Evolutionary conservation across 1,284 basidiomycete genomes (phyloP), one percentile per base, ranked within the genome.

Genomic region (Singerocomus inundabilis): DNA sequence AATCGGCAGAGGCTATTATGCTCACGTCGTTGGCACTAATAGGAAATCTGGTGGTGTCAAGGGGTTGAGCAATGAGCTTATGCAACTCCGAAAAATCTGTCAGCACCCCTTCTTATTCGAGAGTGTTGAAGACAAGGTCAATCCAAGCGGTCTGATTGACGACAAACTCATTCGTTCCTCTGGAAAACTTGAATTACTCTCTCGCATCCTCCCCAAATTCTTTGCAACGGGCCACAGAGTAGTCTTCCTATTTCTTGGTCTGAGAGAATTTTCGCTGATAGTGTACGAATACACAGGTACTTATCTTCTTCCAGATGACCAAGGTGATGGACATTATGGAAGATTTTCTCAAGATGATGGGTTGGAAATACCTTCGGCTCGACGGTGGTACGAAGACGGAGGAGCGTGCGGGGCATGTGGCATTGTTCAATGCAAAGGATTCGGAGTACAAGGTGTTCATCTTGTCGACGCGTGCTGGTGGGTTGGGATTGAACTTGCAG

Each of bases 301-400:
- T 99, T 54, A 98, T 99, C 67, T 98, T 98, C 84, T 98, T 98
- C 87, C 96, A 99, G 72, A 98, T 98, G 96, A 98, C 96, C 8
- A 85, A 94, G 63, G 94, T 98, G 67, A 98, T 99, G 96, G 94
- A 98, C 60, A 98, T 99, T 69, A 78, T 98, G 44, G 96, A 98
- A 66, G 85, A 87, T 32, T 98, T 96, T 71, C 78, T 98, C 52
- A 96, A 90, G 61, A 86, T 93, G 57, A 93, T 95, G 61, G 96
- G 95, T 0, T 93, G 96, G 66, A 80, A 95, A 6, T 98, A 98
- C 68, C 80, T 98, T 9, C 82, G 95, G 6, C 74, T 98, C 21
- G 96, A 98, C 63, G 95, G 96, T 1, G 87, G 91, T 37, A 98
- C 95, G 40, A 95, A 93, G 72, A 93, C 98, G 51, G 95, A 98